Base-by-base conservation (phyloP, 768 basidiomycete genomes). In the Podaxis carcinomalis region DNA sequence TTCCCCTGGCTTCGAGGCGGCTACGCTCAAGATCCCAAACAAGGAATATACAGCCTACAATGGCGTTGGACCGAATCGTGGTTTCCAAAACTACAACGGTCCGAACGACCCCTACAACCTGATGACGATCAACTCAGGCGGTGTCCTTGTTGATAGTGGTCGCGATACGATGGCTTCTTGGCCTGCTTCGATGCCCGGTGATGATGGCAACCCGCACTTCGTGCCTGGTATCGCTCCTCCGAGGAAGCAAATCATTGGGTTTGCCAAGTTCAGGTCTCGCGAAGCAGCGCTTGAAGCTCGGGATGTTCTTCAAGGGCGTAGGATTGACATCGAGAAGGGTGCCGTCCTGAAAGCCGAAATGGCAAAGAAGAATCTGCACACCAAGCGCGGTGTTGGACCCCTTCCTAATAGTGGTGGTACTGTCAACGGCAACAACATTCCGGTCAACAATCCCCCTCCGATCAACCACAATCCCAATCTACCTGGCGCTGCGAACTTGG, bases 331-430 rank as follows among this genome's bases (percentile, higher is more conserved):
- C 35, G 92, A 98, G 73, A 94, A 93, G 68, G 94, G 94, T 13
- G 87, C 92, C 0, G 89, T 95, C 2, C 73, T 99, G 40, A 98
- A 98, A 73, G 97, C 96, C 21, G 97, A 98, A 76, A 98, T 99
- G 95, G 97, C 97, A 19, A 98, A 98, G 85, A 99, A 99, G 83
- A 98, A 99, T 69, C 74, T 99, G 40, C 96, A 99, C 69, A 96
- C 95, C 19, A 97, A 96, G 77, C 80, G 93, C 40, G 91, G 91
- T 2, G 87, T 93, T 23, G 92, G 92, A n/a, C 85, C 85, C 4
- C 78, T 85, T 19, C 77, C 59, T 14, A 60, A 42, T 19, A 53
- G 77, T 37, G 77, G 74, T n/a, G 60, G 70, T 11, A 68, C 66
- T 37, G 64, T 70, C 59, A 73, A 73, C 50, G 60, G 42, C 19